Base-by-base conservation (phyloP, 371 early-diverging fungal genomes). In the Coemansia sp. region DNA sequence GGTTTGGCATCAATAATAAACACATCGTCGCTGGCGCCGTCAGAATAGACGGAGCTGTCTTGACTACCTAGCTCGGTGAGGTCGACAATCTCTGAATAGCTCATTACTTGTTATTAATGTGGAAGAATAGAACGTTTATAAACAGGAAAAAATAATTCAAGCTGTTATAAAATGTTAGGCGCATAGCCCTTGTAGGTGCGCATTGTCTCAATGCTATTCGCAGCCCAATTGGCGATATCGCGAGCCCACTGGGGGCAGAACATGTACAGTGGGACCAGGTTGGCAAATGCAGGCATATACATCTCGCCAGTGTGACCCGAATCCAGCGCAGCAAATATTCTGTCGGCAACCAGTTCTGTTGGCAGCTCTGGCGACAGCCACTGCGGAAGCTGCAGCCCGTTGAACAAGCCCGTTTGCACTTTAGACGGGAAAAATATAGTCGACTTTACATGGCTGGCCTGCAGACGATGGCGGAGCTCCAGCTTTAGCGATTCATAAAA, bases 401-500 rank as follows among this genome's bases (percentile, higher is more conserved):
- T 46, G 44, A 77, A 77, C 77, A 77, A 66, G 14, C 68, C 72
- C 2, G 61, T 51, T 9, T 54, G 51, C 31, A 77, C 64, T 48
- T 60, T 69, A 6, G 78, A 64, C n/a, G 77, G 77, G 36, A 66
- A 77, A 8, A 78, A 62, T 0, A 48, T 52, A 3, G 65, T 62
- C 2, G 58, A 37, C 8, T 60, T 48, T 5, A 71, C 58, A 8
- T 62, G 55, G 5, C 11, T 29, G 24, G 34, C 55, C 0, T n/a
- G 37, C 31, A 62, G 34, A 0, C 60, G 33, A 6, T 51, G 51
- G 6, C 44, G 59, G 16, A 75, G 54, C 60, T 74, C 69, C 9
- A 67, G 66, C 43, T 54, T 71, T 14, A 74, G 56, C 33, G 69
- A 64, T 46, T 77, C 76, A 8, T 62, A 59, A 52, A 77, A 77